A percentile compares a stretch with the other conserved stretches of the same genome.
Conservation (phyloP, 441 rosid genomes). For the Brassica balearica region DNA sequence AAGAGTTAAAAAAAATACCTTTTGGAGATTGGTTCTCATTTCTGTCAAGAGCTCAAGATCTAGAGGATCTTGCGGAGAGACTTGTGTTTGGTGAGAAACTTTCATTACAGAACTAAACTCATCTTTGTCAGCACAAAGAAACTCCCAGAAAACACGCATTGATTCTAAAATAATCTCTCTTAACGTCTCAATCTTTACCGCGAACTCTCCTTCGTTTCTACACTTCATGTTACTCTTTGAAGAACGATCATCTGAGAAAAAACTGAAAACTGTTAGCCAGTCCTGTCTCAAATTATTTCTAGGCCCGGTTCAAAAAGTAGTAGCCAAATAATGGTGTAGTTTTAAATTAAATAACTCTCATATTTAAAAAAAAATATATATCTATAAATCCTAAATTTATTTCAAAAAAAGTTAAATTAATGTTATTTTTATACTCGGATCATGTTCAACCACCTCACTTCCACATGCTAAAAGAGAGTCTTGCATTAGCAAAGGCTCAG, state of each 20-base stretch:
- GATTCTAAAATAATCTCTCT: conserved; percentile 56
- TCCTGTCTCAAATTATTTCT: neutral
- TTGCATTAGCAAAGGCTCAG: neutral
- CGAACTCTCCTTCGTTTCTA: conserved; percentile 46
- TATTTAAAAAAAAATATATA: too few species aligned
- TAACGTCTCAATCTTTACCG: conserved; percentile 49
- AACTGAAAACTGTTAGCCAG: conserved; percentile 16
- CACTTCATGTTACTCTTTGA: conserved; percentile 46
- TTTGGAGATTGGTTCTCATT: conserved; percentile 58
- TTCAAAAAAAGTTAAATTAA: too few species aligned
- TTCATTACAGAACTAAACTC: conserved; percentile 39
- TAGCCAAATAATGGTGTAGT: neutral
- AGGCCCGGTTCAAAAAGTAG: neutral
- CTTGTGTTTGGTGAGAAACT: conserved; percentile 49
- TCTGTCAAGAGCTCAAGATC: conserved; percentile 57
- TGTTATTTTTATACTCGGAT: too few species aligned
- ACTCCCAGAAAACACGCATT: conserved; percentile 65
- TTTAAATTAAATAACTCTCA: neutral
- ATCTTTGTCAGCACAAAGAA: conserved; percentile 60
- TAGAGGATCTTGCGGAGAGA: conserved; percentile 55
- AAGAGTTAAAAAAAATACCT: conserved; percentile 49
- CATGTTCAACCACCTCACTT: too few species aligned
- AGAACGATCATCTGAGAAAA: conserved; percentile 59
- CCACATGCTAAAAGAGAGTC: too few species aligned
- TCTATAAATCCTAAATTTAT: too few species aligned